Evolutionary conservation across 169 alveolate species (phyloP), one percentile per base, ranked within the genome.

Genomic region (Cryptosporidium sp.): DNA sequence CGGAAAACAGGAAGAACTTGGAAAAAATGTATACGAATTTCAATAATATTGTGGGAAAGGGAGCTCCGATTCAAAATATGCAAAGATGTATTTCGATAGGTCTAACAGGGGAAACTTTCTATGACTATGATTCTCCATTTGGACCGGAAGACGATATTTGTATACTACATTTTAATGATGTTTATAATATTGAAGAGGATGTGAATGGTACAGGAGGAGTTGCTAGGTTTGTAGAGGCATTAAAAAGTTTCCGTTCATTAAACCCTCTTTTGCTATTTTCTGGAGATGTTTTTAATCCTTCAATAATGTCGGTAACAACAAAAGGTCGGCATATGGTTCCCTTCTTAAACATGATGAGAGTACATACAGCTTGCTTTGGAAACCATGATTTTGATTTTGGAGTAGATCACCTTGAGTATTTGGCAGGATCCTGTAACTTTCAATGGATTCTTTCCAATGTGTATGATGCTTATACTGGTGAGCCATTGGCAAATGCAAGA

Each of bases 331-430:
- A 96, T 85, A 95, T 96, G 98, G 92, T 95, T 6, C 94, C 95
- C 18, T 93, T 92, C 51, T 50, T 92, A 51, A 93, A 93, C 69
- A 71, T 93, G 86, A 85, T 93, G 84, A 91, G 93, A 62, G 93
- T 94, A 33, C 95, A 94, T 89, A 94, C 95, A 10, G 96, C 98
- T 43, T 97, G 99, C 91, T 92, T 94, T n/a, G 99, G 99, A 18
- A 97, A 97, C 84, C 99, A 97, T 75, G 99, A 97, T 91, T 95
- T 97, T 67, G 98, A 96, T 84, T 96, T 94, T 67, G 96, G 97
- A 16, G 86, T 95, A 14, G 96, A 95, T 73, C 91, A 94, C 45
- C 93, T 96, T 31, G 96, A 93, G 73, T 92, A 93, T 86, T 69
- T 94, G 4, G 91, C 92, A 12, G 85, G 93, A 48, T 85, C 94